Evolutionary conservation across 225 moss, liverwort and hornwort genomes (phyloP).

Genomic region (Neckera pumila): DNA sequence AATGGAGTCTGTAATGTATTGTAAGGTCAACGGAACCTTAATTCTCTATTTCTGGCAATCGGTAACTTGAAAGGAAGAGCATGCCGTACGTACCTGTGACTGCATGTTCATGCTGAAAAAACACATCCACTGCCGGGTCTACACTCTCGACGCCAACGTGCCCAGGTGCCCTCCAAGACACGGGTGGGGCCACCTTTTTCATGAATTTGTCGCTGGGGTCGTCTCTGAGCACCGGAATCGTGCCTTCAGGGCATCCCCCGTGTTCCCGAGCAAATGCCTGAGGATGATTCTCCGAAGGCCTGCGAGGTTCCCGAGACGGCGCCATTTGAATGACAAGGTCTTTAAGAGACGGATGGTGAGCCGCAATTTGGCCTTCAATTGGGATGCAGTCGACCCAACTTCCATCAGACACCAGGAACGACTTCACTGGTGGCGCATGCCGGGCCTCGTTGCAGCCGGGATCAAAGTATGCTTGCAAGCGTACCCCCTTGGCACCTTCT

Average conservation of each 20-base stretch:
- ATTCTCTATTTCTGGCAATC: neutral
- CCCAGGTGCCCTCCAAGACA: neutral
- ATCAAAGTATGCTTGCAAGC: neutral
- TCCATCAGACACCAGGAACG: too few species aligned
- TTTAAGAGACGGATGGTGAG: too few species aligned
- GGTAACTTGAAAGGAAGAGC: neutral
- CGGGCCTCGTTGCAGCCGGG: neutral
- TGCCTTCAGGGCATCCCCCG: neutral
- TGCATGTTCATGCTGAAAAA: slow-evolving; percentile 11
- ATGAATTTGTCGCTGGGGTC: neutral
- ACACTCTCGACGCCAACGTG: neutral
- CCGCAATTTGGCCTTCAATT: too few species aligned
- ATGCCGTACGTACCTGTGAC: neutral
- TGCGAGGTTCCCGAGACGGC: neutral
- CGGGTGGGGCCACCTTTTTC: neutral
- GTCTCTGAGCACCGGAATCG: neutral
- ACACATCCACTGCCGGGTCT: neutral
- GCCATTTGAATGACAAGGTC: neutral
- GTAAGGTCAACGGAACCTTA: neutral
- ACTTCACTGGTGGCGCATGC: neutral
- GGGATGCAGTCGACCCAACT: too few species aligned
- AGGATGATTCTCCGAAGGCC: neutral
- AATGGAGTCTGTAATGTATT: neutral
- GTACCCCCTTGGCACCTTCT: neutral
- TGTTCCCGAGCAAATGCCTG: neutral